Conservation (phyloP, 2,329 filamentous ascomycete genomes). For the Pyricularia grisea region DNA sequence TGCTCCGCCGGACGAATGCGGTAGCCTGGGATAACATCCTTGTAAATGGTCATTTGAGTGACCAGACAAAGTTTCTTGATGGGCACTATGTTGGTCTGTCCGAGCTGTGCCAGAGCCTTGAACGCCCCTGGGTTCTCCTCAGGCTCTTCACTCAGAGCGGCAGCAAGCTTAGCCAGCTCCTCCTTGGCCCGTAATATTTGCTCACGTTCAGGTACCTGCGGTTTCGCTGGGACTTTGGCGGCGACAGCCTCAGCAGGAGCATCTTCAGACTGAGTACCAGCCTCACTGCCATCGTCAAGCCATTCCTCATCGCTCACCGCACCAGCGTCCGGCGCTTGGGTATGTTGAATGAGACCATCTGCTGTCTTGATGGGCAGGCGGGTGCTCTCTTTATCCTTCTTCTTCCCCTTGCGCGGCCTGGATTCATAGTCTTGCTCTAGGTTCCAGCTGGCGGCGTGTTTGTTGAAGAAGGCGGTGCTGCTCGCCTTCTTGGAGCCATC, state of each 20-base stretch:
- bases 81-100: constrained; percentile 56
- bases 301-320: constrained; percentile 55
- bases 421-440: constrained; percentile 87
- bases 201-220: constrained; percentile 62
- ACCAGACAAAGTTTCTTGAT: constrained; percentile 81
- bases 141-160: constrained; percentile 77
- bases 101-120: constrained; percentile 67
- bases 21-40: constrained; percentile 93
- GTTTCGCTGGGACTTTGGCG: constrained; percentile 36
- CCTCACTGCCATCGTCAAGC: constrained; percentile 41
- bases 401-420: constrained; percentile 64
- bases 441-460: constrained; percentile 74
- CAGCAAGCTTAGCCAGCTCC: constrained; percentile 76
- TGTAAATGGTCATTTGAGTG: constrained; percentile 84
- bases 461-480: constrained; percentile 58
- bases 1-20: constrained; percentile 77
- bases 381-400: constrained; percentile 63
- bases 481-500: constrained; percentile 20
- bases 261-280: neutral
- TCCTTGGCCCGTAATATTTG: constrained; percentile 86
- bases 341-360: constrained; percentile 55
- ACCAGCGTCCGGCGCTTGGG: constrained; percentile 40
- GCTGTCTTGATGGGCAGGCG: constrained; percentile 80
- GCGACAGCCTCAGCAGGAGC: constrained; percentile 31
- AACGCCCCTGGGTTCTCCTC: constrained; percentile 80